Percentiles rank a stretch among this genome's conserved stretches.
Conservation (phyloP, 352 stramenopile species). For the Globisporangium mamillatum region DNA sequence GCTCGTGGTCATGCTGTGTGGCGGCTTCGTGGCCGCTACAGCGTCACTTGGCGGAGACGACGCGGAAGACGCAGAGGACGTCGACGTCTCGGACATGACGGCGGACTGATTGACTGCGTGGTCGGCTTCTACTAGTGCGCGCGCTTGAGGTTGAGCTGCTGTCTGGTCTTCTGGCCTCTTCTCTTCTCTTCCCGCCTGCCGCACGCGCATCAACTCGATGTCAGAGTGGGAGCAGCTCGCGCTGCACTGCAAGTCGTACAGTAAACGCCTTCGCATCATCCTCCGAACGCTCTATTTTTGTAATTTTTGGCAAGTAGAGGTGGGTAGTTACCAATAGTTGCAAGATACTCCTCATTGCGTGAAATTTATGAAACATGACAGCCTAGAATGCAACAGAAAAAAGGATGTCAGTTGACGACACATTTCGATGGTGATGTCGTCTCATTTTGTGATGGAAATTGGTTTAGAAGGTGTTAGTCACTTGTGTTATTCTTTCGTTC, state of each 20-base stretch:
- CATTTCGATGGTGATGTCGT: neutral
- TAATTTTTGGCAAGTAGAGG: no score
- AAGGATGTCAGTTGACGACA: neutral
- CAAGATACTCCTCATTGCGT: no score
- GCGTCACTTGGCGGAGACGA: neutral
- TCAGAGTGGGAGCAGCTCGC: constrained; percentile 1
- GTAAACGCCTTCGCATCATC: neutral
- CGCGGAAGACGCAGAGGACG: neutral
- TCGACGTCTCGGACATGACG: constrained; percentile 5
- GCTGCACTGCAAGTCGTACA: neutral
- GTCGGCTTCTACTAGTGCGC: neutral
- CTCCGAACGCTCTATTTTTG: neutral
- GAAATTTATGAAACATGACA: no score
- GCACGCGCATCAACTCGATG: constrained; percentile 5
- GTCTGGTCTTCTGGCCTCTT: neutral
- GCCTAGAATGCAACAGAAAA: neutral
- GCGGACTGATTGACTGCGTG: neutral
- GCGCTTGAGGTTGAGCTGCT: neutral
- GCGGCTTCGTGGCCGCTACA: neutral
- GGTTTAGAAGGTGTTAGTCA: neutral
- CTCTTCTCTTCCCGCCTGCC: neutral
- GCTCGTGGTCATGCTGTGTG: neutral
- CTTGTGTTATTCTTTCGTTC: neutral
- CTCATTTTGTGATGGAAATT: neutral
- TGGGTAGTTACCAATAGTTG: no score